Evolutionary conservation across 257 asterid species (phyloP), one percentile per base, ranked within the genome.

Genomic region (Nicotiana otophora): DNA sequence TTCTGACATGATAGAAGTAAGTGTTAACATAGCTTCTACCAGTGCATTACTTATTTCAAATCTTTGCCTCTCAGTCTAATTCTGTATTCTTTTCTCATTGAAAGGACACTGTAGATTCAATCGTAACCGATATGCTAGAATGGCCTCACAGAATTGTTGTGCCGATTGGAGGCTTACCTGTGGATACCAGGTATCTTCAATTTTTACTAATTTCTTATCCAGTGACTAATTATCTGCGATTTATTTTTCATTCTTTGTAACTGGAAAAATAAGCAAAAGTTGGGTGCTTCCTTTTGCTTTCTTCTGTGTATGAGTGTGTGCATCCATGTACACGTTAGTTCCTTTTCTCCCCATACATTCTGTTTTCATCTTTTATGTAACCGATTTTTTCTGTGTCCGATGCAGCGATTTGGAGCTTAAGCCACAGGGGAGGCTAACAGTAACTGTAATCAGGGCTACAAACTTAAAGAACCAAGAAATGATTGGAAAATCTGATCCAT

Each of bases 131-230:
- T 86, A 94, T 85, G 97, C 97, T 96, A 39, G 97, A 94, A 87
- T 96, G 99, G 99, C 99, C 99, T 78, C 99, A 96, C 92, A 88
- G 99, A 82, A 96, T 96, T 83, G 99, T 96, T 81, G 98, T 96
- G 85, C 99, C 98, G 79, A 92, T 96, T 66, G 99, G 99, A 75
- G 98, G 99, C 80, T 82, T 85, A 65, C 97, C 94, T 88, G 90
- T 94, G 55, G 98, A 96, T 88, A 80, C 86, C 14, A 96, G 98
- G 99, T 96, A 81, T 84, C 14, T 81, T 77, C 58, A 20, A 53
- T 51, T 61, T 42, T 70, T 79, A 70, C 46, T 51, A 54, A 30
- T 36, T 83, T 76, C 33, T 42, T 10, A 30, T 64, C 42, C n/a
- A 33, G 42, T 1, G 5, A 2, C 42, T 2, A 28, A 28, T 12